Conservation (phyloP, 108 stramenopile species). For the Aurantiochytrium sp. region DNA sequence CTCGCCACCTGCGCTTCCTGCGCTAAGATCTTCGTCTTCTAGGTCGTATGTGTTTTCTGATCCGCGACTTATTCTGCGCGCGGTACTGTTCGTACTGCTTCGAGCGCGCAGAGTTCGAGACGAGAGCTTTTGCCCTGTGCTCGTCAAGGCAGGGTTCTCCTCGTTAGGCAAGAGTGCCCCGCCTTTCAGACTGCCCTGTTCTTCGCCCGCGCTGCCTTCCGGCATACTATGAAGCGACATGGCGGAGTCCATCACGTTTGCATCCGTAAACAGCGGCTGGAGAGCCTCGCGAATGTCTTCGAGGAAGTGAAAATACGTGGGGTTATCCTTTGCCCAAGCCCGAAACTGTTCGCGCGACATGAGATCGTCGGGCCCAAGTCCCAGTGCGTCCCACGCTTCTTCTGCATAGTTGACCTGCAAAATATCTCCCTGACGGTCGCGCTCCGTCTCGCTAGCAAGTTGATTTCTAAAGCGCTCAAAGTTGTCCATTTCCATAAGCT, state of each 20-base stretch:
- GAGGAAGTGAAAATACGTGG: background rate
- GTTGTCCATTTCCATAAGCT: slow-evolving; percentile 9
- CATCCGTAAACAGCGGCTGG: background rate
- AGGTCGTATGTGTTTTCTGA: too few species aligned
- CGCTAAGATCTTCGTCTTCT: too few species aligned
- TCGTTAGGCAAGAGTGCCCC: too few species aligned
- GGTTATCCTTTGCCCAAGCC: background rate
- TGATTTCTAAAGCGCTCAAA: background rate
- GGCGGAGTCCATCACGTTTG: background rate
- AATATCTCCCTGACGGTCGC: background rate
- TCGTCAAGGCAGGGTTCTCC: too few species aligned
- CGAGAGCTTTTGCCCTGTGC: too few species aligned
- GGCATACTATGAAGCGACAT: too few species aligned
- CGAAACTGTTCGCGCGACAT: background rate
- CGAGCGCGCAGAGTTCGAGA: too few species aligned
- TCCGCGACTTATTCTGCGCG: too few species aligned
- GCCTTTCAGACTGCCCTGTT: too few species aligned
- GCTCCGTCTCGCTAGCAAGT: background rate
- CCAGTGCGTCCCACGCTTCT: background rate
- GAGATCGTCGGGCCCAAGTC: background rate
- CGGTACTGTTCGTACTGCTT: too few species aligned
- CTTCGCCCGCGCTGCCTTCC: too few species aligned
- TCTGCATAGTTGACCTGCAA: background rate
- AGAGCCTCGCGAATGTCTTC: background rate
- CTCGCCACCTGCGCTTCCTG: too few species aligned